phyloP scores from a whole-genome alignment of 140 eudicot species.

The Cichorium intybus region DNA sequence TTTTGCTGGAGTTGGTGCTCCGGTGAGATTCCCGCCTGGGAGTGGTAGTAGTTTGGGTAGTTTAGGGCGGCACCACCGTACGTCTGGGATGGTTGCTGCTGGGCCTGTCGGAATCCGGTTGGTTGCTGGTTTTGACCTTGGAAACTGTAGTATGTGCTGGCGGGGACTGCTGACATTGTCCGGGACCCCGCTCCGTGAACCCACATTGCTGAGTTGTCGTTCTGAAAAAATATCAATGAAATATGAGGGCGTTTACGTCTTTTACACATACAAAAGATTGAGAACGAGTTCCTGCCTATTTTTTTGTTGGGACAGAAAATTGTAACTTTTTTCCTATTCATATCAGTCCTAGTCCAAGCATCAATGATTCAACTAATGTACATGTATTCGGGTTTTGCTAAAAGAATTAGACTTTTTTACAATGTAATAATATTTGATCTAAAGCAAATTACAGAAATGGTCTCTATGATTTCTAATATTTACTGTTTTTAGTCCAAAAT shows the following conservation, averaged over 20 bases:
- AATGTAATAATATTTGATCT: no score
- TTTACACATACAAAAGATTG: neutral
- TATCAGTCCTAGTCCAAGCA: no score
- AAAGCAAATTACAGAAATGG: no score
- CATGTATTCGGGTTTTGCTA: no score
- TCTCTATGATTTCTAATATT: no score
- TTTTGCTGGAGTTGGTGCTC: constrained; percentile 53
- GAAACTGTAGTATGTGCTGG: constrained; percentile 65
- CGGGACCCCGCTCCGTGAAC: constrained; percentile 84
- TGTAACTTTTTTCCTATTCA: no score
- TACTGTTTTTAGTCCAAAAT: neutral
- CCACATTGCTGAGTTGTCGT: constrained; percentile 70
- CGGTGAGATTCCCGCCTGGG: constrained; percentile 27
- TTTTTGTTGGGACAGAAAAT: no score
- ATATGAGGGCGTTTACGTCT: neutral
- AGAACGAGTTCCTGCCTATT: no score
- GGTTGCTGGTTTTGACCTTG: constrained; percentile 83
- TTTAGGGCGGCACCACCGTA: constrained; percentile 40
- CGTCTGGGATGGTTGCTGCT: constrained; percentile 41
- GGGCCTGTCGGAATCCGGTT: constrained; percentile 71
- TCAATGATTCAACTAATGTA: no score
- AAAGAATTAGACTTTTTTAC: no score
- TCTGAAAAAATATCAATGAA: constrained; percentile 28
- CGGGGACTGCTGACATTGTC: constrained; percentile 67
- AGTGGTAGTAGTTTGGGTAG: constrained; percentile 51